Percentiles rank a stretch among this genome's conserved stretches.
Evolutionary conservation across 176 grass and related monocot species (phyloP).

Genomic region (Pontederia paniculata): DNA sequence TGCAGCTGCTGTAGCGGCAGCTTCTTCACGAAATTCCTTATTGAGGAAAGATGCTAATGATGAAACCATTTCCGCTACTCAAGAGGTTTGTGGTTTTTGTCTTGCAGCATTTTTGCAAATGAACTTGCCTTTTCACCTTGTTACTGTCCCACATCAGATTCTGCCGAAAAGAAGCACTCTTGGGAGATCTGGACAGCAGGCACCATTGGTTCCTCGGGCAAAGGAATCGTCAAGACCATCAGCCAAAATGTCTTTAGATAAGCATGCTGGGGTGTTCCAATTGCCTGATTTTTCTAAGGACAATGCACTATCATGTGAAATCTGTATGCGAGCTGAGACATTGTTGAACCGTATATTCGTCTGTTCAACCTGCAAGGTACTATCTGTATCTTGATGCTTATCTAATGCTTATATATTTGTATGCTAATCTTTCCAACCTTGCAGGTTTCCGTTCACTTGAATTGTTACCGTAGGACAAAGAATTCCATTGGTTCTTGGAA

Average conservation of each 20-base stretch:
- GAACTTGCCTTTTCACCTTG: constrained; percentile 13
- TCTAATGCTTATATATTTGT: neutral
- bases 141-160: constrained; percentile 20
- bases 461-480: constrained; percentile 69
- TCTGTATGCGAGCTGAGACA: constrained; percentile 75
- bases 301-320: constrained; percentile 64
- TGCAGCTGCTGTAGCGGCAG: constrained; percentile 62
- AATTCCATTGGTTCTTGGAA: constrained; percentile 75
- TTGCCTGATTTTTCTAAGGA: constrained; percentile 75
- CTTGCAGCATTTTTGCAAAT: neutral
- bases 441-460: constrained; percentile 91
- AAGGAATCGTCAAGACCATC: constrained; percentile 56
- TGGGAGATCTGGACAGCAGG: constrained; percentile 30
- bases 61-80: constrained; percentile 24
- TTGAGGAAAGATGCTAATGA: constrained; percentile 77
- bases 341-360: constrained; percentile 83
- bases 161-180: constrained; percentile 26
- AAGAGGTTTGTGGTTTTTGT: constrained; percentile 43
- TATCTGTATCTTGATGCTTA: constrained; percentile 20
- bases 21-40: constrained; percentile 64
- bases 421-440: constrained; percentile 21
- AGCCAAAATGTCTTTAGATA: constrained; percentile 48
- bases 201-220: constrained; percentile 27
- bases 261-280: constrained; percentile 45
- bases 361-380: constrained; percentile 91